Evolutionary conservation across 805 yeast genomes (phyloP).

Genomic region (Nakazawaea wickerhamii): DNA sequence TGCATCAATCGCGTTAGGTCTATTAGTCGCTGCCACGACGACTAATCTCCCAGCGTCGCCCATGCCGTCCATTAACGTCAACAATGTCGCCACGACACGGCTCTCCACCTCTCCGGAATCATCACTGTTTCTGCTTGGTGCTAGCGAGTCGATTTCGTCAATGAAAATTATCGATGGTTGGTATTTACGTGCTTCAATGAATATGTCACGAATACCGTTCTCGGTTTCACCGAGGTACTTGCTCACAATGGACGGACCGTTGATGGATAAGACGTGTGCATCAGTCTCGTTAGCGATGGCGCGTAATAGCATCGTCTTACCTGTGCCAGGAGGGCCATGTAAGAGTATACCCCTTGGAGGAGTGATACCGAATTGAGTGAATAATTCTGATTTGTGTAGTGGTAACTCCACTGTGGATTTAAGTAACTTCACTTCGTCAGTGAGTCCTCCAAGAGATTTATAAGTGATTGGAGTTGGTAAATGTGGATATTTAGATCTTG

Average conservation of each 20-base stretch:
- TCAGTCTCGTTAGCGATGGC: slow-evolving; percentile 74
- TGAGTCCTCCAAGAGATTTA: slow-evolving; percentile 71
- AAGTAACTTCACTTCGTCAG: slow-evolving; percentile 53
- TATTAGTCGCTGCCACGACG: slow-evolving; percentile 65
- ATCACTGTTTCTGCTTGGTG: slow-evolving; percentile 78
- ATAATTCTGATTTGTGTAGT: slow-evolving; percentile 67
- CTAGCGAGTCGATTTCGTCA: slow-evolving; percentile 91
- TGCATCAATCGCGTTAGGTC: slow-evolving; percentile 64
- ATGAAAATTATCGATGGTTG: slow-evolving; percentile 87
- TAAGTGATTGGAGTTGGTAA: slow-evolving; percentile 43
- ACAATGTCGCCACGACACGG: slow-evolving; percentile 82
- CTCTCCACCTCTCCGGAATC: slow-evolving; percentile 89
- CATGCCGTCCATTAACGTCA: slow-evolving; percentile 78
- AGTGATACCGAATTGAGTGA: slow-evolving; percentile 76
- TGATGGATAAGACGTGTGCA: slow-evolving; percentile 81
- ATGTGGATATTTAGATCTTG: slow-evolving; percentile 32
- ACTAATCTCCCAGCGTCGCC: slow-evolving; percentile 60
- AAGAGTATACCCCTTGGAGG: slow-evolving; percentile 91
- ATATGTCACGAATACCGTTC: slow-evolving; percentile 70
- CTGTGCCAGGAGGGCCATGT: slow-evolving; percentile 99
- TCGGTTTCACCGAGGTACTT: slow-evolving; percentile 95
- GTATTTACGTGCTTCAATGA: slow-evolving; percentile 76
- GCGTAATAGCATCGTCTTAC: slow-evolving; percentile 82
- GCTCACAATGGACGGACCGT: slow-evolving; percentile 89
- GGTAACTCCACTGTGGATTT: slow-evolving; percentile 75